Evolutionary conservation across 768 basidiomycete genomes (phyloP), one percentile per base, ranked within the genome.

Genomic region (Trichaptum fuscoviolaceum): DNA sequence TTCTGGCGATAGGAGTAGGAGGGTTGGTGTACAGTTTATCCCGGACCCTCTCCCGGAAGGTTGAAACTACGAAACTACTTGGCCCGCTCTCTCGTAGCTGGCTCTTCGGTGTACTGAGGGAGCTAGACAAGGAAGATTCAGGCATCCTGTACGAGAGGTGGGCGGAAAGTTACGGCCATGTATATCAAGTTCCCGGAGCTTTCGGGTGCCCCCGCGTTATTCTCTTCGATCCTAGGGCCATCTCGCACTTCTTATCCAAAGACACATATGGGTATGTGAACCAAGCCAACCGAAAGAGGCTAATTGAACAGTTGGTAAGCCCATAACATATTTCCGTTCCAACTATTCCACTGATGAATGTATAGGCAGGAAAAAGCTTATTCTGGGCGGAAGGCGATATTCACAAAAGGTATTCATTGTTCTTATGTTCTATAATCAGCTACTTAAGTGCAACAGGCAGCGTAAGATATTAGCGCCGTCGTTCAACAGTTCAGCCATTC

Each of bases 111-210:
- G 64, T 76, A 30, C 71, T 71, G 25, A 72, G 72, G 18, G 63
- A 74, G 30, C 64, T 81, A 10, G 69, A 70, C 35, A 69, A 73
- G 8, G 67, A 75, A 0, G 76, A 79, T 63, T 34, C 75, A 25
- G 75, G 76, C 5, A 25, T 67, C 0, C 26, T 84, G 7, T 81
- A 77, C 67, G 84, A 85, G 65, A 65, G 73, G 5, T 87, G 85
- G 87, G 77, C 77, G 1, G 71, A 70, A 7, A 71, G 81, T 58
- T 85, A 85, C 35, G 87, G 87, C 7, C 69, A 79, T 1, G 83
- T 78, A 0, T 87, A 75, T 67, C 63, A 73, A 18, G 66, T 85
- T n/a, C 78, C 84, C 0, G 69, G 69, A 0, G 52, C 69, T 2
- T 35, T 75, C 8, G 70, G 71, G 9, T 42, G 35, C 15, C 66